Base-by-base conservation (phyloP, 202 grass and related monocot genomes). In the Hordeum pubiflorum region DNA sequence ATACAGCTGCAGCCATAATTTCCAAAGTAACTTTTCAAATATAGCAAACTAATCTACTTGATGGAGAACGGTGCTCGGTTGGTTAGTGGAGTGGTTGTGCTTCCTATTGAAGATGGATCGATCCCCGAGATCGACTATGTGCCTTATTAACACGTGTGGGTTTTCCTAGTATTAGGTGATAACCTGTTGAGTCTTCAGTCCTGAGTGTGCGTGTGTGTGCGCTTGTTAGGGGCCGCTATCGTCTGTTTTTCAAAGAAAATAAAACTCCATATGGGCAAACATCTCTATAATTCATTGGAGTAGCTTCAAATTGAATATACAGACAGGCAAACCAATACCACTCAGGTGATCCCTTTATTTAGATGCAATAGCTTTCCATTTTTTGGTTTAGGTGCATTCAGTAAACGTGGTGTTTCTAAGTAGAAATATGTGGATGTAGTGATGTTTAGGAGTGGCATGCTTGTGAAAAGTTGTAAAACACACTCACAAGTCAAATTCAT, bases 31-130 rank as follows among this genome's bases (percentile, higher is more conserved):
- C 1, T 18, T 21, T 67, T 2, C 39, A 48, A 63, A 63, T 18
- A 39, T n/a, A 76, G 3, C 37, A 67, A 80, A 75, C 21, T 50
- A 17, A 76, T 76, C 20, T 76, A 55, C 62, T 86, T 20, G 43
- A 37, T 4, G 3, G 74, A 40, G 55, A 76, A 7, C 9, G 11
- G 15, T 55, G 46, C 70, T 33, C 0, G 9, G 27, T 20, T 33
- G 70, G 17, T 29, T 24, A 32, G 26, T 32, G 1, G 15, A 33
- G 70, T 73, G 6, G 11, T 17, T 46, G 27, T 73, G 52, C 46
- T 67, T 9, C 46, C 70, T 73, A 17, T 15, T 54, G 27, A 9
- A 29, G 15, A 73, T 27, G 12, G 23, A 9, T 69, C 21, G 10
- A 69, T 68, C n/a, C n/a, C 36, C 3, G 36, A 40, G 26, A 4